These are phyloP conservation scores for Tetrastigma voinierianum DNA, from an alignment of 164 flowering plant genomes.

Conservation along the genomic window DNA sequence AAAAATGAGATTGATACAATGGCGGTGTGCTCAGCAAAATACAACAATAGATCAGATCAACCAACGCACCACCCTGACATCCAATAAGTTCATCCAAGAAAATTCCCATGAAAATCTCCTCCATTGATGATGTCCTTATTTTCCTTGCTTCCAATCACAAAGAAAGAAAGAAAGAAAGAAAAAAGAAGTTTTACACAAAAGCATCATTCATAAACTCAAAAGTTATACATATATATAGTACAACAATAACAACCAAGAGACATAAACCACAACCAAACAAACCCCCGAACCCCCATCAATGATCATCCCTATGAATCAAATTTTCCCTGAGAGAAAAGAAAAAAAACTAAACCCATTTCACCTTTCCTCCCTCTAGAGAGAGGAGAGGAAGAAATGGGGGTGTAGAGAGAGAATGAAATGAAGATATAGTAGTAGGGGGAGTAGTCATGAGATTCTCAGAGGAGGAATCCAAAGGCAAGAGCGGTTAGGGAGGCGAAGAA, in stretches of 20 bases:
- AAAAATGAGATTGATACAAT: slow-evolving; percentile 5
- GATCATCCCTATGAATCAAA: too few relatives aligned
- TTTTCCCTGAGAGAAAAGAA: not conserved
- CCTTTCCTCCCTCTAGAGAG: not conserved
- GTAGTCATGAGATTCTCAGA: not conserved
- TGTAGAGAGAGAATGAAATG: not conserved
- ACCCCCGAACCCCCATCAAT: not conserved
- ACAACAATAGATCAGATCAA: not conserved
- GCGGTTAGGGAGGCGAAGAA: slow-evolving; percentile 26
- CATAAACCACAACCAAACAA: slow-evolving; percentile 6
- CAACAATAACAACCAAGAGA: slow-evolving; percentile 1
- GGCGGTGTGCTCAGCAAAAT: too few relatives aligned
- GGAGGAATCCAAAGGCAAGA: slow-evolving; percentile 25
- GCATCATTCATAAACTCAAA: slow-evolving; percentile 3
- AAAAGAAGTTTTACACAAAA: not conserved
- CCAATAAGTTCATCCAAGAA: too few relatives aligned
- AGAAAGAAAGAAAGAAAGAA: not conserved
- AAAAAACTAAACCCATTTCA: slow-evolving; percentile 1
- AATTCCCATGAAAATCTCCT: too few relatives aligned
- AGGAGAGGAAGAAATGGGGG: not conserved
- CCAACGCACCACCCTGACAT: too few relatives aligned
- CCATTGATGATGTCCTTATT: too few relatives aligned
- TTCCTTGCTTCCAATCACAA: not conserved
- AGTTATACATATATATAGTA: not conserved
- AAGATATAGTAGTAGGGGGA: too few relatives aligned